Base-by-base conservation (phyloP, 768 basidiomycete genomes). In the Nevesoporus exiguus region DNA sequence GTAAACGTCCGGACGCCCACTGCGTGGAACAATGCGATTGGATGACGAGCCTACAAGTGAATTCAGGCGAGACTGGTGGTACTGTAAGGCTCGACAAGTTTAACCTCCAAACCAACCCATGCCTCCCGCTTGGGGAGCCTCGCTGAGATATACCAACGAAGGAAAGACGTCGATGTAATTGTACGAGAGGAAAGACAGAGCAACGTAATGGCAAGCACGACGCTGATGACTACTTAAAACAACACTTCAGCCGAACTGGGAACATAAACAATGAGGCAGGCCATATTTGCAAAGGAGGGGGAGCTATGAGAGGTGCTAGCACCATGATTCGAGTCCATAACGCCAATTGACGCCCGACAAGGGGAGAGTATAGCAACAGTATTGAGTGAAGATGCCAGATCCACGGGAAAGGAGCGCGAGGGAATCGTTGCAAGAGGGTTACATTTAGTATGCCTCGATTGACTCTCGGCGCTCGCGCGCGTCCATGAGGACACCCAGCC, bases 401-500 rank as follows among this genome's bases (percentile, higher is more conserved):
- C 43, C 40, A 52, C 24, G 31, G 44, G 47, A 56, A 62, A 64
- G 42, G 66, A 71, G 43, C 43, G 66, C 54, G 52, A 47, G 45
- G 50, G 47, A 58, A 52, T 55, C 50, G 51, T 52, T 50, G n/a
- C 42, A 58, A 64, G 54, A 52, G 56, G 51, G 41, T 39, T 34
- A 40, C 54, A 8, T 51, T 84, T 71, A 89, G 69, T 78, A 88
- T 31, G 79, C 85, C 68, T 88, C 86, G 61, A 90, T 79, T 60
- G 81, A 72, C 69, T 89, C 89, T 58, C 90, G 77, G 66, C 86
- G 81, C 76, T 90, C 90, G 56, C 90, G 82, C 31, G 90, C 88
- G 63, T 80, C 86, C 80, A 91, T 84, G 61, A 93, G 80, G 66
- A 81, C 81, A 51, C 86, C 86, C 47, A 93, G 74, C 25, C 90